phyloP scores from a whole-genome alignment of 768 basidiomycete genomes.

The Punctularia strigosozonata region DNA sequence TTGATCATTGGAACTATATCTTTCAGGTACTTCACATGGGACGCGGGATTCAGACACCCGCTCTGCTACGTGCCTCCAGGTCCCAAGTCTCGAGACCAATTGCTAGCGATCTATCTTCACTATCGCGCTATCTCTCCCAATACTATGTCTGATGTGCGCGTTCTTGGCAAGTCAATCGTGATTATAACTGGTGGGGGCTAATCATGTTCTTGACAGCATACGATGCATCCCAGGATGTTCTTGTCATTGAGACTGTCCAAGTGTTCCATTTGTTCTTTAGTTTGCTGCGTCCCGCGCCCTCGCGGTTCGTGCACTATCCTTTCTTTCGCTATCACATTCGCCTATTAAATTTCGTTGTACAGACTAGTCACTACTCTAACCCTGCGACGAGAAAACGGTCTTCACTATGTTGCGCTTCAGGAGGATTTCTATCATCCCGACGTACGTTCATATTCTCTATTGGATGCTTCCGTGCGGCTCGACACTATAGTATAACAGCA shows the following conservation, averaged over 20 bases:
- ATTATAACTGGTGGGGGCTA: background rate
- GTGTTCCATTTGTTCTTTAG: slow-evolving; percentile 39
- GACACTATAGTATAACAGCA: slow-evolving; percentile 22
- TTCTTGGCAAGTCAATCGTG: slow-evolving; percentile 27
- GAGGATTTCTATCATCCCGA: slow-evolving; percentile 52
- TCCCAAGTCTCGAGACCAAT: slow-evolving; percentile 38
- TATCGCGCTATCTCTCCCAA: slow-evolving; percentile 50
- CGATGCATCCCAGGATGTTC: slow-evolving; percentile 25
- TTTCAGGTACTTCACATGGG: slow-evolving; percentile 34
- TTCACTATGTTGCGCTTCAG: slow-evolving; percentile 37
- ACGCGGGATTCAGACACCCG: slow-evolving; percentile 50
- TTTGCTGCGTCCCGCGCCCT: slow-evolving; percentile 29
- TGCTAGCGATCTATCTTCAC: slow-evolving; percentile 49
- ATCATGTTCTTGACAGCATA: slow-evolving; percentile 26
- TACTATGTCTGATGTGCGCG: slow-evolving; percentile 27
- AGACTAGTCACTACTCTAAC: slow-evolving; percentile 40
- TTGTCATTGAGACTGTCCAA: slow-evolving; percentile 44
- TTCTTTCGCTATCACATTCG: background rate
- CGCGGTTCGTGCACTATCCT: slow-evolving; percentile 26
- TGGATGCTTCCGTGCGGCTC: background rate
- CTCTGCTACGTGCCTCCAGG: slow-evolving; percentile 35
- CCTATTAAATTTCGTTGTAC: background rate
- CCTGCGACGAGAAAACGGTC: slow-evolving; percentile 29
- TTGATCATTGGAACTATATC: background rate
- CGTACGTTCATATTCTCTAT: slow-evolving; percentile 14